phyloP scores from a whole-genome alignment of 192 early-diverging fungal genomes.

The Backusella mclennaniae region DNA sequence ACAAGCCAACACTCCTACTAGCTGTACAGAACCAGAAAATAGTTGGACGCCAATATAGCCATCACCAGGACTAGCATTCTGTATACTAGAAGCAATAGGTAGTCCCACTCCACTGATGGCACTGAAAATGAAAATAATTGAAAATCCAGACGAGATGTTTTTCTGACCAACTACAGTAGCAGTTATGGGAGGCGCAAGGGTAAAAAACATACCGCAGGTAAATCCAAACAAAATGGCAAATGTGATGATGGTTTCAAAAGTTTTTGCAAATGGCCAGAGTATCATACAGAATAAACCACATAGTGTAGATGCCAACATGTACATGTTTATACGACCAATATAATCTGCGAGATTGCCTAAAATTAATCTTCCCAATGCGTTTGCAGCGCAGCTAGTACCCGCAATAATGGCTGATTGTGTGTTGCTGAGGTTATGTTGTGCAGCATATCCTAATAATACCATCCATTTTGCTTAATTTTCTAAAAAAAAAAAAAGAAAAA shows the following conservation, averaged over 20 bases:
- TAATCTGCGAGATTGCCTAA: constrained; percentile 25
- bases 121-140: constrained; percentile 10
- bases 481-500: not conserved
- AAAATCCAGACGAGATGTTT: constrained; percentile 15
- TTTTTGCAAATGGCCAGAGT: constrained; percentile 28
- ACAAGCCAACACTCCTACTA: constrained; percentile 11
- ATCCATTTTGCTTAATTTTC: not conserved
- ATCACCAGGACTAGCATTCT: not conserved
- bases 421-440: constrained; percentile 1
- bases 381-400: constrained; percentile 18
- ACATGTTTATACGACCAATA: constrained; percentile 31
- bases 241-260: constrained; percentile 16
- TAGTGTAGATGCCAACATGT: constrained; percentile 8
- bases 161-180: constrained; percentile 26
- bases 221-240: constrained; percentile 27
- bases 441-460: constrained; percentile 13
- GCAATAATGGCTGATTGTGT: constrained; percentile 9
- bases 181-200: constrained; percentile 30
- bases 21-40: constrained; percentile 10
- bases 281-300: constrained; percentile 16
- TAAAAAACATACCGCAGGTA: constrained; percentile 23
- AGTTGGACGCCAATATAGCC: constrained; percentile 24
- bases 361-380: constrained; percentile 18
- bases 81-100: constrained; percentile 22
- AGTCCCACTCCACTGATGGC: constrained; percentile 9